These are phyloP conservation scores for Cutaneotrichosporon curvatum DNA, from an alignment of 1,284 basidiomycete genomes.

Conservation along the genomic window DNA sequence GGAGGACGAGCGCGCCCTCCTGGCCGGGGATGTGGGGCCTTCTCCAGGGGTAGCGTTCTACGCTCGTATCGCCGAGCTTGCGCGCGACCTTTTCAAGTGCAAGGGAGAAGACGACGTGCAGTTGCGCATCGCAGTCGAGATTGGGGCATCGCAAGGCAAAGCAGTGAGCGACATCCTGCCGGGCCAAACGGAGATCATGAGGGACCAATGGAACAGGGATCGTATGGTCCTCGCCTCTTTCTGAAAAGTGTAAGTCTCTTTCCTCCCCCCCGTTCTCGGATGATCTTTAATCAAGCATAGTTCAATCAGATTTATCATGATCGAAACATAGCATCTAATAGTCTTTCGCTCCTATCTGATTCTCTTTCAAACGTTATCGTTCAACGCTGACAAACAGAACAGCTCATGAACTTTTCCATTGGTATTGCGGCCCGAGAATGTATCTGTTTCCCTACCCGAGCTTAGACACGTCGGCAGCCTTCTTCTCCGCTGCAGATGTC, in stretches of 20 bases:
- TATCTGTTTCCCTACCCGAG: too few species aligned
- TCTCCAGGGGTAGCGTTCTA: constrained; percentile 71
- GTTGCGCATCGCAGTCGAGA: constrained; percentile 61
- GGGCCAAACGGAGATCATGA: constrained; percentile 58
- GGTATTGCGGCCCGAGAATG: too few species aligned
- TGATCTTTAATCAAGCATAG: constrained; percentile 73
- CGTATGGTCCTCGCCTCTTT: constrained; percentile 38
- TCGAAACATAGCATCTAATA: constrained; percentile 63
- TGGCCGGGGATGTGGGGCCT: constrained; percentile 61
- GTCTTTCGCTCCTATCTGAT: constrained; percentile 94
- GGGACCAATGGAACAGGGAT: constrained; percentile 63
- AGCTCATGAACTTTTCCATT: background rate
- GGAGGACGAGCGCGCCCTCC: constrained; percentile 72
- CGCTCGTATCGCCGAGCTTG: constrained; percentile 58
- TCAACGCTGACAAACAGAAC: background rate
- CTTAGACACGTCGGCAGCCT: constrained; percentile 34
- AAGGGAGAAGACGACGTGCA: constrained; percentile 39
- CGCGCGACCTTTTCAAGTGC: constrained; percentile 49
- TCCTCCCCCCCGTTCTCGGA: constrained; percentile 39
- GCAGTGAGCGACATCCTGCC: constrained; percentile 58
- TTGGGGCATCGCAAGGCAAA: constrained; percentile 65
- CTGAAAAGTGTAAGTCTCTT: background rate
- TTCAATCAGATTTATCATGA: constrained; percentile 71
- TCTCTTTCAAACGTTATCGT: constrained; percentile 2
- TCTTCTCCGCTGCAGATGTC: constrained; percentile 27